These are phyloP conservation scores for Groenewaldozyma tartarivorans DNA, from an alignment of 805 yeast genomes.

Conservation along the genomic window DNA sequence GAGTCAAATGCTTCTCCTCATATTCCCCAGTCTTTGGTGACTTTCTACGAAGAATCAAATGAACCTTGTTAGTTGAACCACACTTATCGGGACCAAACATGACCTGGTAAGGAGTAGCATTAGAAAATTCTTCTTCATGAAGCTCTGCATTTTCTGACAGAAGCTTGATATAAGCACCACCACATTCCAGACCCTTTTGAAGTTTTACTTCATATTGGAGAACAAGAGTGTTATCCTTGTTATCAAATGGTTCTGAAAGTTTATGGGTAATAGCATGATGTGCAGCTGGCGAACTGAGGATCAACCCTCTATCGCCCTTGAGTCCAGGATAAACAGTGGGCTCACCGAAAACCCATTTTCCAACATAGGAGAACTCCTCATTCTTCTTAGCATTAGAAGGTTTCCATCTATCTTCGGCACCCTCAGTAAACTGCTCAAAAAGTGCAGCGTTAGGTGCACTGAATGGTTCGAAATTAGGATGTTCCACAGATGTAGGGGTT, in stretches of 20 bases:
- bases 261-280: constrained; percentile 71
- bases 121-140: constrained; percentile 42
- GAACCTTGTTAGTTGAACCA: constrained; percentile 71
- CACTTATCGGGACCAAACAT: constrained; percentile 96
- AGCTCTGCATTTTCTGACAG: constrained; percentile 35
- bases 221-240: constrained; percentile 57
- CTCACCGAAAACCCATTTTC: constrained; percentile 70
- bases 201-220: constrained; percentile 83
- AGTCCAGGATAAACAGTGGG: constrained; percentile 49
- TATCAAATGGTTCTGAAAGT: constrained; percentile 49
- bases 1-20: constrained; percentile 59
- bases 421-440: constrained; percentile 54
- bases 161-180: constrained; percentile 83
- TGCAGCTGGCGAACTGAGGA: constrained; percentile 64
- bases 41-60: constrained; percentile 57
- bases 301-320: constrained; percentile 63
- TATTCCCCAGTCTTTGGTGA: constrained; percentile 44
- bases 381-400: constrained; percentile 41
- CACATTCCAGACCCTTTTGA: constrained; percentile 72
- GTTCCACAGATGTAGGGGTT: not conserved
- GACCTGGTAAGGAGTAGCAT: constrained; percentile 65
- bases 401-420: constrained; percentile 40
- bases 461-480: not conserved
- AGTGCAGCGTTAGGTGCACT: constrained; percentile 31
- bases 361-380: constrained; percentile 50